phyloP scores from a whole-genome alignment of 345 rosid genomes.

The Fremontodendron californicum region DNA sequence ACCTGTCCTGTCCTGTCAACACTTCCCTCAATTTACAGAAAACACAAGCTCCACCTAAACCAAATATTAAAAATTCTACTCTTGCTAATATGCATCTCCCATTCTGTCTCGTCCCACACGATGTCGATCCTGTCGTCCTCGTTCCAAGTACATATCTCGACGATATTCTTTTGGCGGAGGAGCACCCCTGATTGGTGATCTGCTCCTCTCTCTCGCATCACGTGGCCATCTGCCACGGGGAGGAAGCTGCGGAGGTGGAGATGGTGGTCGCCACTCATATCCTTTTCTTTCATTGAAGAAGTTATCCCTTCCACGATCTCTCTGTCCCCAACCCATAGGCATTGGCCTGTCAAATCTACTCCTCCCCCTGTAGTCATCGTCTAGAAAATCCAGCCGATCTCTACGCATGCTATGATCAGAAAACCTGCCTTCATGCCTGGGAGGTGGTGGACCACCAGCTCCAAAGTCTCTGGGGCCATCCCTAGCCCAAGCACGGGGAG shows the following conservation, averaged over 20 bases:
- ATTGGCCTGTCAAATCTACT: slow-evolving; percentile 53
- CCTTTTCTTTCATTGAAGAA: slow-evolving; percentile 53
- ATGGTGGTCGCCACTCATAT: slow-evolving; percentile 45
- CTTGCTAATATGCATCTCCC: background rate
- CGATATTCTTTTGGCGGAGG: slow-evolving; percentile 45
- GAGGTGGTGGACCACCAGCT: slow-evolving; percentile 45
- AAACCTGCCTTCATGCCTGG: slow-evolving; percentile 62
- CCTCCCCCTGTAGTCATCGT: slow-evolving; percentile 54
- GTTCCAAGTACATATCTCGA: slow-evolving; percentile 21
- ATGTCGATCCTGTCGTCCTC: slow-evolving; percentile 54
- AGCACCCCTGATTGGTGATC: slow-evolving; percentile 60
- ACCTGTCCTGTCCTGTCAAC: too few relatives aligned
- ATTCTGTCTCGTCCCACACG: slow-evolving; percentile 32
- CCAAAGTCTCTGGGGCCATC: slow-evolving; percentile 63
- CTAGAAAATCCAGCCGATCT: slow-evolving; percentile 51
- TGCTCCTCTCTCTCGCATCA: slow-evolving; percentile 70
- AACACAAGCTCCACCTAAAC: background rate
- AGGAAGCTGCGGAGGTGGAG: slow-evolving; percentile 20
- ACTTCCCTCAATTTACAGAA: background rate
- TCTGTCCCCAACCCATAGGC: slow-evolving; percentile 50
- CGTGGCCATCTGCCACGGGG: slow-evolving; percentile 65
- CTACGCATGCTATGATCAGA: slow-evolving; percentile 47
- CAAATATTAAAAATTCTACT: background rate
- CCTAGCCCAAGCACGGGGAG: slow-evolving; percentile 44
- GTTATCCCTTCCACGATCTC: slow-evolving; percentile 56